Evolutionary conservation across 352 stramenopile species (phyloP), one percentile per base, ranked within the genome.

Genomic region (Globisporangium barbulae): DNA sequence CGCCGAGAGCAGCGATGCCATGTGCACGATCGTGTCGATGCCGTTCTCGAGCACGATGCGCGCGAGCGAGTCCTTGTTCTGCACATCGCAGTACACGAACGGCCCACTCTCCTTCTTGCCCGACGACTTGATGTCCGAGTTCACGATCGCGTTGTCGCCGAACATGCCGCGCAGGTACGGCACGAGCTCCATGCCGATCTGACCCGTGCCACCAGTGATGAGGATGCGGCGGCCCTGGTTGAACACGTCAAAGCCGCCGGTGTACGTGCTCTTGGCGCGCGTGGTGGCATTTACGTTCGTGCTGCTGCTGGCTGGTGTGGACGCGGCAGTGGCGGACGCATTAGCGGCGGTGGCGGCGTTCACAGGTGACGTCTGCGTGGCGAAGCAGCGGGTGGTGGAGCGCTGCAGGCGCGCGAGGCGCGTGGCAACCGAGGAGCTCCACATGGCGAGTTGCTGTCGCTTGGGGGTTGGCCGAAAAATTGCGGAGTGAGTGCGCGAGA

Each of bases 11-110:
- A 98, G 68, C 61, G 91, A 95, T 55, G 89, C 91, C 71, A 97
- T 89, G 81, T 98, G 91, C 44, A 97, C 79, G 55, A 97, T 93
- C 28, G 81, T 95, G 74, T 94, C 80, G 15, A 97, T 72, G 55
- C 83, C 85, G 33, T 97, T 79, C 73, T 97, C 91, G 3, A 92
- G 62, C 44, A 97, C 85, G 50, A 97, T 91, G 19, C 89, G 86
- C 28, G 77, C 79, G 28, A 97, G 74, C 22, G 72, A 76, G 56
- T 90, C 80, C 45, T 72, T 71, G 75, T 92, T 85, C 64, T 88
- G 75, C 48, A 94, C 85, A 62, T 94, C 83, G 67, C 85, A 94
- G 74, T 94, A 94, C 41, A 88, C 81, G 63, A 94, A 94, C 30
- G 71, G 68, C 8, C 75, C 69, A 37, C 58, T 67, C 55, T 91